These are phyloP conservation scores for Bipolaris victoriae DNA, from an alignment of 2,329 filamentous ascomycete species.

Conservation along the genomic window DNA sequence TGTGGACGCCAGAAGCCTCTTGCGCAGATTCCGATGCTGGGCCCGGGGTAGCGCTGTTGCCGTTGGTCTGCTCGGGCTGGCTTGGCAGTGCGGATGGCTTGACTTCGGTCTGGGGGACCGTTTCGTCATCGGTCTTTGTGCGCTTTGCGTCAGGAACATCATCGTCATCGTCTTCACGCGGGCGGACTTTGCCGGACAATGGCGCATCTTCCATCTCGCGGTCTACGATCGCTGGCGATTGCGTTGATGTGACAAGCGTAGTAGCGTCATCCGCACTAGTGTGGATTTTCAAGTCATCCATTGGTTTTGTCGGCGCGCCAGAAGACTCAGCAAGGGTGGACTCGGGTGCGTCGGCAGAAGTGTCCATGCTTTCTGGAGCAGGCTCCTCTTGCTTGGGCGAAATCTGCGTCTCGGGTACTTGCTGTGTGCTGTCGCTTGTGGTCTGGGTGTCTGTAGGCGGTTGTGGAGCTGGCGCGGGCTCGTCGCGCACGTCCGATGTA, in stretches of 20 bases:
- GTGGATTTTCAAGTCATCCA: conserved; percentile 43
- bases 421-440: conserved; percentile 35
- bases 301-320: conserved; percentile 40
- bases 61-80: conserved; percentile 39
- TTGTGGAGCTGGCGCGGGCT: conserved; percentile 23
- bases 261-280: conserved; percentile 25
- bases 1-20: conserved; percentile 39
- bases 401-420: conserved; percentile 41
- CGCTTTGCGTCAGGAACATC: conserved; percentile 74
- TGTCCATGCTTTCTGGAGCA: conserved; percentile 38
- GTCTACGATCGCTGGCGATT: conserved; percentile 37
- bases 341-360: conserved; percentile 25
- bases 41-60: conserved; percentile 26
- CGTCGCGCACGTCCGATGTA: conserved; percentile 45
- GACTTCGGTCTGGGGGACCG: conserved; percentile 46
- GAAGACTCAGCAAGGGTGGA: conserved; percentile 18
- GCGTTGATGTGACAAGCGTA: conserved; percentile 21
- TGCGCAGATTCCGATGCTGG: conserved; percentile 39
- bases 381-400: conserved; percentile 20
- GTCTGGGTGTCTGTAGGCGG: conserved; percentile 25
- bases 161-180: conserved; percentile 65
- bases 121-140: conserved; percentile 68
- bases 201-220: conserved; percentile 50
- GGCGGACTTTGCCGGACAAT: conserved; percentile 62
- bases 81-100: conserved; percentile 53